Evolutionary conservation across 768 basidiomycete species (phyloP).

Genomic region (Termitomyces sp.): DNA sequence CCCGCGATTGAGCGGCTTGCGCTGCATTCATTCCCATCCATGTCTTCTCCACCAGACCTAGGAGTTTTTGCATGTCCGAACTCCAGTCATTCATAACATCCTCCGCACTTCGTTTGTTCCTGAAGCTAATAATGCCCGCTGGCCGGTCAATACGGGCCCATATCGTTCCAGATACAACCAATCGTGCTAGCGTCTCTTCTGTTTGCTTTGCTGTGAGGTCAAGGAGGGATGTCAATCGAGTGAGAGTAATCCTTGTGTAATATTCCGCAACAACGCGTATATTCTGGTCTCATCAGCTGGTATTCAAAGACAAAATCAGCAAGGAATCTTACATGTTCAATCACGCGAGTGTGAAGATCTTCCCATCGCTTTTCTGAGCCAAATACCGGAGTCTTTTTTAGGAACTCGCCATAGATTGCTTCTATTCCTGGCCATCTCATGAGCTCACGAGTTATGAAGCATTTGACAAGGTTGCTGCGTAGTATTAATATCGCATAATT

Average conservation of each 20-base stretch:
- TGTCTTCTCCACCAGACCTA: slow-evolving; percentile 94
- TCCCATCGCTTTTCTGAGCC: slow-evolving; percentile 80
- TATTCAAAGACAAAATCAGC: neutral
- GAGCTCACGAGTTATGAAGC: slow-evolving; percentile 86
- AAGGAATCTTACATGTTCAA: slow-evolving; percentile 80
- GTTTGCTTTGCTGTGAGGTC: slow-evolving; percentile 80
- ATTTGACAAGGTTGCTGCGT: slow-evolving; percentile 87
- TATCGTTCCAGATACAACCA: slow-evolving; percentile 89
- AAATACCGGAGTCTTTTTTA: slow-evolving; percentile 82
- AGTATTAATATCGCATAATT: slow-evolving; percentile 7
- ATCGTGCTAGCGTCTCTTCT: slow-evolving; percentile 81
- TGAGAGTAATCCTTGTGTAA: slow-evolving; percentile 88
- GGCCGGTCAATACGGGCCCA: slow-evolving; percentile 95
- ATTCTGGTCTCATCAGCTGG: slow-evolving; percentile 53
- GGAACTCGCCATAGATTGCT: slow-evolving; percentile 76
- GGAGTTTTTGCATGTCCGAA: slow-evolving; percentile 88
- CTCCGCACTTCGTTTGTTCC: slow-evolving; percentile 74
- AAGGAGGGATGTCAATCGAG: slow-evolving; percentile 79
- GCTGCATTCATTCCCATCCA: slow-evolving; percentile 97
- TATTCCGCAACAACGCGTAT: slow-evolving; percentile 92
- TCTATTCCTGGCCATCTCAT: slow-evolving; percentile 98
- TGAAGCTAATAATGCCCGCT: slow-evolving; percentile 84
- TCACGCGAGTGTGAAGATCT: slow-evolving; percentile 90
- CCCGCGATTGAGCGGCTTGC: slow-evolving; percentile 73
- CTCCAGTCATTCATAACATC: slow-evolving; percentile 99